Evolutionary conservation across 805 yeast genomes (phyloP).

Genomic region (Schizosaccharomyces pombe): DNA sequence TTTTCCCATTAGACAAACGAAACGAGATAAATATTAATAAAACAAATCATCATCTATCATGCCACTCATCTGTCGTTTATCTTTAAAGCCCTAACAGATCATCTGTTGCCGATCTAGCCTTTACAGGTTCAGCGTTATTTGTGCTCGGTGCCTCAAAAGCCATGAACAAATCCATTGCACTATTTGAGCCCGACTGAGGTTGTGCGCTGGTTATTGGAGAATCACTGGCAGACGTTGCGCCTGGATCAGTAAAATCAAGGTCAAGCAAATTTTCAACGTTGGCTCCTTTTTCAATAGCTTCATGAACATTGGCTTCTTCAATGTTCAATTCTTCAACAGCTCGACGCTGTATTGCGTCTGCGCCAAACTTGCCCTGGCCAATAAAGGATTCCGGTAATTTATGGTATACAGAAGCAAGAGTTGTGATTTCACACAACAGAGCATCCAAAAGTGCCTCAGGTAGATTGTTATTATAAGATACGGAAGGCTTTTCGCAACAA

Average conservation of each 20-base stretch:
- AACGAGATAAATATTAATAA: too few species aligned
- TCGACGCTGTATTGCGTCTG: constrained; percentile 21
- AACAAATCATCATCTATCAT: too few species aligned
- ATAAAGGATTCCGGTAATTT: constrained; percentile 43
- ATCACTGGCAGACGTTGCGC: neutral
- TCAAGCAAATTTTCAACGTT: constrained; percentile 67
- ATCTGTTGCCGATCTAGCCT: neutral
- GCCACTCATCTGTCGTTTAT: too few species aligned
- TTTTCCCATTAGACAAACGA: too few species aligned
- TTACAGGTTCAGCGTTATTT: neutral
- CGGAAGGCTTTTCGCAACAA: constrained; percentile 35
- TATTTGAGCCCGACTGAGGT: neutral
- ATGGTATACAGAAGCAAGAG: constrained; percentile 60
- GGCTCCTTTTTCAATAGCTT: constrained; percentile 12
- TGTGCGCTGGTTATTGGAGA: neutral
- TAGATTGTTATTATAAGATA: constrained; percentile 40
- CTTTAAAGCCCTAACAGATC: neutral
- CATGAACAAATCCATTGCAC: neutral
- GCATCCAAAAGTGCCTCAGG: constrained; percentile 57
- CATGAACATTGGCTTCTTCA: constrained; percentile 30
- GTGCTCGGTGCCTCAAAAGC: neutral
- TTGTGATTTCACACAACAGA: constrained; percentile 57
- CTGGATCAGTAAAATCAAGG: constrained; percentile 31
- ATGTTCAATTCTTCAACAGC: constrained; percentile 64
- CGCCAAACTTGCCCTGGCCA: constrained; percentile 13